These are phyloP conservation scores for Rhodotorula taiwanensis DNA, from an alignment of 768 basidiomycete genomes.

Conservation along the genomic window DNA sequence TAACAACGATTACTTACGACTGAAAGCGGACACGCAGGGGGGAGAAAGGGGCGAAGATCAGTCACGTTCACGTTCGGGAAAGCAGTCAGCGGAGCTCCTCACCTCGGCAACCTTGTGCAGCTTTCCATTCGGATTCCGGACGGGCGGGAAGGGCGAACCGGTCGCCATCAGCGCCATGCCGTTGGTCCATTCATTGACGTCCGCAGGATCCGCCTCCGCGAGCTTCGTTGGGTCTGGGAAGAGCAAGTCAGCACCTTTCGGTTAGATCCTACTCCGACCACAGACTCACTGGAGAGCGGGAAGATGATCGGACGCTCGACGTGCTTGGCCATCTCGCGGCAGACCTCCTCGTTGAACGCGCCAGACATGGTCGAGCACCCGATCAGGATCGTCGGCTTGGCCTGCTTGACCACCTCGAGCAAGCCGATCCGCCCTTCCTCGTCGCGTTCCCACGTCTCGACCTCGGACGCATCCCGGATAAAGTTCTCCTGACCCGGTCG, in stretches of 20 bases:
- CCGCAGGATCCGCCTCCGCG: constrained; percentile 63
- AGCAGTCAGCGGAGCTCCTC: constrained; percentile 34
- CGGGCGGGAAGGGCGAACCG: constrained; percentile 70
- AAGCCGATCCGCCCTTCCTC: constrained; percentile 52
- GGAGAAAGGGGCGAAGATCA: neutral
- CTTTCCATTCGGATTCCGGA: constrained; percentile 59
- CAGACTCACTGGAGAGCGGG: constrained; percentile 54
- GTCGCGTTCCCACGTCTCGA: constrained; percentile 26
- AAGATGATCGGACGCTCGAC: constrained; percentile 73
- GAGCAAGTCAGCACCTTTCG: neutral
- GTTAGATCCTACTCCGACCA: neutral
- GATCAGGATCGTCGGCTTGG: constrained; percentile 74
- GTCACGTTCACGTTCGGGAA: too few relatives aligned
- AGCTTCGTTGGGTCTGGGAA: constrained; percentile 43
- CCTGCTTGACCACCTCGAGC: constrained; percentile 62
- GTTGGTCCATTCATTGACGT: constrained; percentile 69
- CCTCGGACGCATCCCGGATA: constrained; percentile 46
- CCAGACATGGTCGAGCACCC: constrained; percentile 73
- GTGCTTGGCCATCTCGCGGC: constrained; percentile 55
- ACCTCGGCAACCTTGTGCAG: constrained; percentile 48
- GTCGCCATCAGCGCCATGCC: constrained; percentile 75
- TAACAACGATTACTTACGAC: too few relatives aligned
- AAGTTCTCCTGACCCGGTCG: constrained; percentile 54
- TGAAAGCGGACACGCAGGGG: neutral
- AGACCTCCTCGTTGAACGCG: constrained; percentile 63